These are phyloP conservation scores for Ligustrum vulgare DNA, from an alignment of 257 asterid species.

Conservation along the genomic window DNA sequence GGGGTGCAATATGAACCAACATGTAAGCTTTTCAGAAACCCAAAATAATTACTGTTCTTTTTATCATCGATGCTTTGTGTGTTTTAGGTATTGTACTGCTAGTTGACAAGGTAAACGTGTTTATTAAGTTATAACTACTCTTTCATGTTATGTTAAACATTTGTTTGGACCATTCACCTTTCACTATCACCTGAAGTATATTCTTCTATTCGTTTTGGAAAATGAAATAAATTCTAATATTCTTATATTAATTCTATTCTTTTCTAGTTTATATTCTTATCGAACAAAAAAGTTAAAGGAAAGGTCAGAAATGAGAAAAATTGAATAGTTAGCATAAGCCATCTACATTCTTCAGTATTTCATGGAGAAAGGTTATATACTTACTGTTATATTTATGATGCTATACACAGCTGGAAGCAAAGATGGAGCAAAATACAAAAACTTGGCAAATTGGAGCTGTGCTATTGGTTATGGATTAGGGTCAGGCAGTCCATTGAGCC, in stretches of 20 bases:
- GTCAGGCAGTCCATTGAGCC: constrained; percentile 90
- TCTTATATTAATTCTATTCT: background rate
- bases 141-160: background rate
- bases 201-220: background rate
- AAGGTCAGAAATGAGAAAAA: background rate
- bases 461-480: constrained; percentile 89
- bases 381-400: constrained; percentile 22
- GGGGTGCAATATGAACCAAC: constrained; percentile 90
- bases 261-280: constrained; percentile 9
- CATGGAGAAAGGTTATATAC: background rate
- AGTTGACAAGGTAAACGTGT: background rate
- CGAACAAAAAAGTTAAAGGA: background rate
- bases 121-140: background rate
- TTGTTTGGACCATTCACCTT: background rate
- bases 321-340: background rate
- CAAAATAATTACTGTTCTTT: constrained; percentile 1
- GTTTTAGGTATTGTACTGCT: background rate
- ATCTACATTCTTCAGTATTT: constrained; percentile 2
- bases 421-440: constrained; percentile 54
- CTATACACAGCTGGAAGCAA: constrained; percentile 62
- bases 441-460: constrained; percentile 89
- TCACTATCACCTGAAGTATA: background rate
- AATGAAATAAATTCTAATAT: background rate
- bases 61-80: background rate
- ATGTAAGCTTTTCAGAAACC: constrained; percentile 46